A percentile compares a stretch with the other conserved stretches of the same genome.
Evolutionary conservation across 352 stramenopile genomes (phyloP).

Genomic region (Lagenidium sp.): DNA sequence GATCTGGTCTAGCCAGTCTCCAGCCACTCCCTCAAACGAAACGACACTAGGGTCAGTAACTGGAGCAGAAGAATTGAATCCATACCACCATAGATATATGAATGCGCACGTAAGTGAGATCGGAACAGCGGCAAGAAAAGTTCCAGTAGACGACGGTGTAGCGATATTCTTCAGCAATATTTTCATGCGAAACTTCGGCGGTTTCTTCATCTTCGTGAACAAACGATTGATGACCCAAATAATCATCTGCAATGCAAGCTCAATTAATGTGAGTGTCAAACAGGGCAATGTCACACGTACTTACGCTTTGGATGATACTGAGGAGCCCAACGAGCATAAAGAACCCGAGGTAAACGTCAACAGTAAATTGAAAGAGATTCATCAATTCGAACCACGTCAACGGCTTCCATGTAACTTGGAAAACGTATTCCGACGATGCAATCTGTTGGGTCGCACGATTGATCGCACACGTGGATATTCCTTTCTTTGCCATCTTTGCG

Average conservation of each 20-base stretch:
- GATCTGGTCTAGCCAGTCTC: constrained; percentile 86
- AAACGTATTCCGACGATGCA: constrained; percentile 62
- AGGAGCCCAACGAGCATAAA: constrained; percentile 88
- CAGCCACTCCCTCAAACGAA: constrained; percentile 81
- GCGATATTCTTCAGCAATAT: constrained; percentile 88
- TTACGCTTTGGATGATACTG: constrained; percentile 81
- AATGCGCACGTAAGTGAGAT: constrained; percentile 40
- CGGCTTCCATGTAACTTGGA: constrained; percentile 87
- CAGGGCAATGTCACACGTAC: constrained; percentile 10
- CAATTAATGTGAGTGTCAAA: not conserved
- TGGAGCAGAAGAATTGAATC: constrained; percentile 34
- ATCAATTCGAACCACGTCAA: constrained; percentile 92
- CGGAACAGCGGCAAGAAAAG: constrained; percentile 53
- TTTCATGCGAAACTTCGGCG: constrained; percentile 89
- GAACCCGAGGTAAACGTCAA: constrained; percentile 92
- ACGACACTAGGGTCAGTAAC: constrained; percentile 35
- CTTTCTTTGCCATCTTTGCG: constrained; percentile 59
- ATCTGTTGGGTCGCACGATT: constrained; percentile 57
- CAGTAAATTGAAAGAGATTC: constrained; percentile 94
- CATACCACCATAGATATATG: constrained; percentile 82
- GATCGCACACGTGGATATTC: constrained; percentile 45
- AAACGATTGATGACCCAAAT: constrained; percentile 93
- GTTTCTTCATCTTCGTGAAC: constrained; percentile 94
- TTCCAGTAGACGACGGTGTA: constrained; percentile 74
- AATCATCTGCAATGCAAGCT: constrained; percentile 39